Evolutionary conservation across 1,284 basidiomycete genomes (phyloP).

Genomic region (Puccinia triticina): DNA sequence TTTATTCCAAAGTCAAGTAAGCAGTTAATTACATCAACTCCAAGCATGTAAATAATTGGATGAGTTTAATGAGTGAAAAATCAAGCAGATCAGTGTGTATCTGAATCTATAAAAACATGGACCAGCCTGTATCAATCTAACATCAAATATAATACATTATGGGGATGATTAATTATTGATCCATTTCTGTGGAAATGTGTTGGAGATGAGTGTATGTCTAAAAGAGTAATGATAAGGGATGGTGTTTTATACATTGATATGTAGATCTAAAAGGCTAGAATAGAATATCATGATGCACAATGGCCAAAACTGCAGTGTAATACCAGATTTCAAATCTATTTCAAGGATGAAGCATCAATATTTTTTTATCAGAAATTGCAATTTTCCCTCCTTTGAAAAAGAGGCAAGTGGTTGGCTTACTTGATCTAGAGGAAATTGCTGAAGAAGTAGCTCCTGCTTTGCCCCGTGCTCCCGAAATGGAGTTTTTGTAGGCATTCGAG

Average conservation of each 20-base stretch:
- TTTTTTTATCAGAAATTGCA: neutral
- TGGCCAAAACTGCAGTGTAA: neutral
- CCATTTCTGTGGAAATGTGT: too few species aligned
- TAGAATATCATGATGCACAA: neutral
- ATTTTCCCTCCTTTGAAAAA: neutral
- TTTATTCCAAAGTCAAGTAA: neutral
- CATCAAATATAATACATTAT: too few species aligned
- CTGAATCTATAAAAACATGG: too few species aligned
- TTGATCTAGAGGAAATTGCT: neutral
- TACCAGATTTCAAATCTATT: neutral
- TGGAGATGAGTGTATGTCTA: too few species aligned
- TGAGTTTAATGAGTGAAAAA: neutral
- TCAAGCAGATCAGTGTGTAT: neutral
- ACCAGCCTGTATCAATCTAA: too few species aligned
- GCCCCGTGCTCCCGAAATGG: conserved; percentile 2
- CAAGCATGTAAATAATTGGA: neutral
- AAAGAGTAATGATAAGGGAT: too few species aligned
- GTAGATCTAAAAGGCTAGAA: neutral
- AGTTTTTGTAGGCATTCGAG: conserved; percentile 4
- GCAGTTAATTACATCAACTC: neutral
- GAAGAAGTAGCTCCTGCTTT: neutral
- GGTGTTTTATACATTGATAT: too few species aligned
- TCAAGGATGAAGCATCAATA: neutral
- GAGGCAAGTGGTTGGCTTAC: neutral
- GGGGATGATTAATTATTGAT: too few species aligned